A percentile compares a stretch with the other conserved stretches of the same genome.
Conservation (phyloP, 23 red algal species). For the Gracilaria domingensis region DNA sequence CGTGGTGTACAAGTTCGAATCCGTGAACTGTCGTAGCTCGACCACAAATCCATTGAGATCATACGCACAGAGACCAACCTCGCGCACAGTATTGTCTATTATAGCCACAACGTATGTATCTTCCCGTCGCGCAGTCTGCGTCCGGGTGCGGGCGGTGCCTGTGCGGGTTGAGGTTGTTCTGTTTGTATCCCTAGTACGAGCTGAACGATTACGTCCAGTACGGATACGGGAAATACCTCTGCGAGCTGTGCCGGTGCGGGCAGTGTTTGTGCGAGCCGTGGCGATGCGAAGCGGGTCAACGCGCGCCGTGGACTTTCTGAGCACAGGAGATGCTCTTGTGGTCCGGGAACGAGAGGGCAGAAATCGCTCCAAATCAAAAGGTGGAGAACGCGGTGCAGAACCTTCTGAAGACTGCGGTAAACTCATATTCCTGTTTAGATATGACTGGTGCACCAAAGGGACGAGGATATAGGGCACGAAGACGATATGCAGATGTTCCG, state of each 20-base stretch:
- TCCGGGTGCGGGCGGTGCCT: conserved; percentile 49
- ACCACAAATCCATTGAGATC: conserved; percentile 80
- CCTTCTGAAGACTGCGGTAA: not conserved
- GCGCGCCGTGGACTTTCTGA: not conserved
- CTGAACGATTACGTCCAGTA: conserved; percentile 26
- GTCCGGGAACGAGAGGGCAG: conserved; percentile 5
- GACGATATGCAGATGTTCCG: not conserved
- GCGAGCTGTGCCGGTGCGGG: conserved; percentile 40
- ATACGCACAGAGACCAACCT: conserved; percentile 89
- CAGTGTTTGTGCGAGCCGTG: conserved; percentile 32
- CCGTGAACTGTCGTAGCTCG: conserved; percentile 82
- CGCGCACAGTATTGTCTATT: conserved; percentile 81
- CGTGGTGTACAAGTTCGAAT: conserved; percentile 78
- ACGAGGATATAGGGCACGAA: not conserved
- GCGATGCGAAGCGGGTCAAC: conserved; percentile 8
- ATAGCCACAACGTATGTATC: conserved; percentile 81
- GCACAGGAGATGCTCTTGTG: not conserved
- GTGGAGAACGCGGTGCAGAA: not conserved
- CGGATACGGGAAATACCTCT: conserved; percentile 24
- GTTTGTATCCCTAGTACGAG: not conserved
- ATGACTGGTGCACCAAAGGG: not conserved
- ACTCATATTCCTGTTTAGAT: not conserved
- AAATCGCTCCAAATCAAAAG: not conserved
- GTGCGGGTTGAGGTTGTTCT: conserved; percentile 25
- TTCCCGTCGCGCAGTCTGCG: conserved; percentile 40